These are phyloP conservation scores for Coffea canephora DNA, from an alignment of 257 asterid species.

Conservation along the genomic window DNA sequence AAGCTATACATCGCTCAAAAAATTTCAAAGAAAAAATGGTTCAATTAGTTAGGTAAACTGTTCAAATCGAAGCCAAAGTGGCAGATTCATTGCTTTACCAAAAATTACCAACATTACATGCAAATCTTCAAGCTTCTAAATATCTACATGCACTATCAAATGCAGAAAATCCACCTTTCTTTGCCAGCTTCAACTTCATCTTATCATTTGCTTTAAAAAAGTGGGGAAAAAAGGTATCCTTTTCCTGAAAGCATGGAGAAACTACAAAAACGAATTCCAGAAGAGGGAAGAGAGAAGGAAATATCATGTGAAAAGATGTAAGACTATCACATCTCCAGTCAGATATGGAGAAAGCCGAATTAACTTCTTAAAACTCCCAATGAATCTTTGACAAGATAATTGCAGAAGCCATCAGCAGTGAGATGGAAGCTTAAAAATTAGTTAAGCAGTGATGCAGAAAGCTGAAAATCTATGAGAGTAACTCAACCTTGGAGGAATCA, in stretches of 20 bases:
- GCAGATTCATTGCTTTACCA: not conserved
- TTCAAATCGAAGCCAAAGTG: not conserved
- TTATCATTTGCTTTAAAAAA: not conserved
- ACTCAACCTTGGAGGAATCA: not conserved
- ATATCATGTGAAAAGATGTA: not conserved
- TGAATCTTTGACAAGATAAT: not conserved
- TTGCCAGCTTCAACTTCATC: not conserved
- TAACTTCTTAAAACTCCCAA: not conserved
- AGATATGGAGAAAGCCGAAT: not conserved
- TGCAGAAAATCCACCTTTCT: not conserved
- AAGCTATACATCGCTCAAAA: not conserved
- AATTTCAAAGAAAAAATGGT: not conserved
- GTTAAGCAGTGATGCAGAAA: not conserved
- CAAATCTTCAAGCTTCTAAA: not conserved
- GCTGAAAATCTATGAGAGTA: not conserved
- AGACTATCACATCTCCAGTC: not conserved
- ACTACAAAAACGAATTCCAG: not conserved
- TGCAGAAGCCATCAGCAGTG: not conserved
- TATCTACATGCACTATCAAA: not conserved
- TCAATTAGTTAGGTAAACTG: not conserved
- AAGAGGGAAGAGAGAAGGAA: not conserved
- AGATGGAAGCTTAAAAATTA: not conserved
- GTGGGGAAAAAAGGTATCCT: too few species aligned
- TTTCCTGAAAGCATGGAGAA: not conserved
- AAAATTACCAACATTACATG: not conserved